Evolutionary conservation across 2,329 filamentous ascomycete genomes (phyloP).

Genomic region (Talaromyces pinophilus): DNA sequence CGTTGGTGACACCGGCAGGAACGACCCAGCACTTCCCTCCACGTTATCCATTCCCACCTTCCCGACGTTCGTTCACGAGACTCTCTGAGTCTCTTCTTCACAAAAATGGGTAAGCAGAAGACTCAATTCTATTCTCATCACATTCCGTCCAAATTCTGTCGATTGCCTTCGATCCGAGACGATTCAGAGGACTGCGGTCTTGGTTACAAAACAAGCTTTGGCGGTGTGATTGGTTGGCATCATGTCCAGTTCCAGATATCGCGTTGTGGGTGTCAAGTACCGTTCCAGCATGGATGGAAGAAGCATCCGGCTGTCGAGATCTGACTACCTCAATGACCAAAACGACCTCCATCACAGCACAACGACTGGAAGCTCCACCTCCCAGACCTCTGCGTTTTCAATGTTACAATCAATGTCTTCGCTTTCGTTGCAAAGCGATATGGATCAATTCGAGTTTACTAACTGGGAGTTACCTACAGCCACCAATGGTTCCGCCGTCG

Average conservation of each 20-base stretch:
- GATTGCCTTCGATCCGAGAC: not conserved
- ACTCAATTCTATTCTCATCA: not conserved
- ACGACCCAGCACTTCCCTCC: slow-evolving; percentile 13
- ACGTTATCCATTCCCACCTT: slow-evolving; percentile 9
- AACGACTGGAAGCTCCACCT: slow-evolving; percentile 11
- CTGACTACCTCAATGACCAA: slow-evolving; percentile 1
- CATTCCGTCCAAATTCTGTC: not conserved
- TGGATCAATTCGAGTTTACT: slow-evolving; percentile 30
- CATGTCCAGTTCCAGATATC: slow-evolving; percentile 22
- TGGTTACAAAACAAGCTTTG: slow-evolving; percentile 17
- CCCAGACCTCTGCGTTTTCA: slow-evolving; percentile 11
- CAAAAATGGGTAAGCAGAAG: slow-evolving; percentile 20
- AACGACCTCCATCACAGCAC: slow-evolving; percentile 7
- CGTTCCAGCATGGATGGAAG: slow-evolving; percentile 19
- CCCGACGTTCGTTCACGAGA: slow-evolving; percentile 20
- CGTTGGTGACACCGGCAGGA: not conserved
- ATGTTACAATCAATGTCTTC: slow-evolving; percentile 19
- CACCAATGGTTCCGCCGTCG: slow-evolving; percentile 27
- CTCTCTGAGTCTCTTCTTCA: slow-evolving; percentile 12
- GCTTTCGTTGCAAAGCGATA: slow-evolving; percentile 23
- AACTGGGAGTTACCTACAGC: slow-evolving; percentile 33
- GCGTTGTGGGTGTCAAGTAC: slow-evolving; percentile 21
- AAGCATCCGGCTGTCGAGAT: slow-evolving; percentile 13
- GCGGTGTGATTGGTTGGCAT: slow-evolving; percentile 16
- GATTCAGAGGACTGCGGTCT: not conserved